Evolutionary conservation across 129 eudicot genomes (phyloP), one percentile per base, ranked within the genome.

Genomic region (Saussurea involucrata): DNA sequence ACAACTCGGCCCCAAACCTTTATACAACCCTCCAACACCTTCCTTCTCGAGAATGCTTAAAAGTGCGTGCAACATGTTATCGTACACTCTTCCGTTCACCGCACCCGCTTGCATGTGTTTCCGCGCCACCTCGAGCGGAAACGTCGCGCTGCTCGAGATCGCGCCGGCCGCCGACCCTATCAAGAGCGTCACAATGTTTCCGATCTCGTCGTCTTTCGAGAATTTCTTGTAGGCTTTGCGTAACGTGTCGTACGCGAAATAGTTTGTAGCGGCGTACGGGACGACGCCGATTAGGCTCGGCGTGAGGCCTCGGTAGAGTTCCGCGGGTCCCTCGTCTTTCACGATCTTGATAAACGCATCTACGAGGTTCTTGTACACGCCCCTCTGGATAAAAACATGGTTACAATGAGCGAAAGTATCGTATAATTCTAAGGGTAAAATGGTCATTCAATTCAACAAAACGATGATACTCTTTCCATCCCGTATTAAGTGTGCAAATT

Each of bases 101-200:
- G 98, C 98, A 7, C 98, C 98, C 2, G 83, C 91, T 72, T 93
- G 98, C 97, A 93, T 93, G 70, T 93, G 98, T 71, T 93, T 93
- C 33, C 98, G 83, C 1, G 97, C 98, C 65, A 93, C 98, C 90
- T 93, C 98, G 6, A 93, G 95, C 17, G 98, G 98, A 71, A 90
- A 93, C 11, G 98, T 93, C 2, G 98, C 98, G 6, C 80, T 88
- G 82, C 98, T 93, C 1, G 98, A 93, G 66, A 93, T 77, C 12
- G 97, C 98, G 66, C 98, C 97, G 5, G 98, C 97, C 2, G 94
- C 92, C 18, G 98, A 87, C 40, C 98, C 98, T 37, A 93, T 93
- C 34, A 90, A 29, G 17, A 93, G 86, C 67, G 98, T 93, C 63
- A 90, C 95, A 31, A 93, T 74, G 80, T 93, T 90, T 6, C 98